Base-by-base conservation (phyloP, 352 stramenopile species). In the Thraustochytrium striatum region DNA sequence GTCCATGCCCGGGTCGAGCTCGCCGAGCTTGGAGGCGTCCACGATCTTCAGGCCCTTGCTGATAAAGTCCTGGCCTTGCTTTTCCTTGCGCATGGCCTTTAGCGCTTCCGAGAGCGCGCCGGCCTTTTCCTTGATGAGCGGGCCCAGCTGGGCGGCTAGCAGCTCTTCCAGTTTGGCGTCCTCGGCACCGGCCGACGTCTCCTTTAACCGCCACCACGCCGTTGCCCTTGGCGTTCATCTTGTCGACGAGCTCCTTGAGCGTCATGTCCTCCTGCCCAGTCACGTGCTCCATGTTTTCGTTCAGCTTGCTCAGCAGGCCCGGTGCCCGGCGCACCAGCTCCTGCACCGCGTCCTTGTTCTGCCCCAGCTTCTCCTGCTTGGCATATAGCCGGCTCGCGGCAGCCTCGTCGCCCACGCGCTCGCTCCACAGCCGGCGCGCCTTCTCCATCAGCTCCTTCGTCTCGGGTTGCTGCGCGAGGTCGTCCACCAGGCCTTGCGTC, bases 41-140 rank as follows among this genome's bases (percentile, higher is more conserved):
- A 55, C 39, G 35, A 75, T 39, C 39, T 75, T 43, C 28, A 55
- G 30, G 28, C 65, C 32, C 39, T 75, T 9, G 44, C 52, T 25
- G 5, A 75, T 47, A 19, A 16, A 16, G 9, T 72, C 16, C 3
- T 55, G 33, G 25, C 50, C 30, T 19, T 58, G 3, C 25, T 61
- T 43, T 0, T 55, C 33, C 1, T 30, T 43, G 30, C 28, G 33
- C 0, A 30, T 43, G 11, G 41, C 30, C 1, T 38, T 50, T 38
- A 70, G 36, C 36, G 50, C 8, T 28, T 7, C 59, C 1, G 11
- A 7, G 16, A 75, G 36, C 21, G 44, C 65, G 16, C 19, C 13
- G 43, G 65, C 65, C 39, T 75, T 72, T 9, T 75, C 65, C 47
- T 75, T 75, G 32, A 50, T 38, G 21, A 75, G 50, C 3, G 65